Evolutionary conservation across 108 stramenopile species (phyloP), one percentile per base, ranked within the genome.

Genomic region (Pseudonitzschia multistriata): DNA sequence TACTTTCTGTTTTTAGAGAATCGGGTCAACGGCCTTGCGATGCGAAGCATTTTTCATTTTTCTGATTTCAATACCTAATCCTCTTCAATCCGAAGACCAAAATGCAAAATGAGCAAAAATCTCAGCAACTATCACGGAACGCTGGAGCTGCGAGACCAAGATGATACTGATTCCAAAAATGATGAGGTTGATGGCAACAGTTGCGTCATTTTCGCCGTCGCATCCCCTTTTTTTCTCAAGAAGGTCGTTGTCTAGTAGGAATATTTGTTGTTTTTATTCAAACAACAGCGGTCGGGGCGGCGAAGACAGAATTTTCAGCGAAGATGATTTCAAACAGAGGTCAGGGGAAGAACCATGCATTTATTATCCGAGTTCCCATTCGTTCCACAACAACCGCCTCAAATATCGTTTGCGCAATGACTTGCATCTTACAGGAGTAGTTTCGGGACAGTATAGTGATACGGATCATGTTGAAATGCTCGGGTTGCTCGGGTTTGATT

Each of bases 401-500:
- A 69, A 70, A 33, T 15, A 70, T 5, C 69, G 69, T 17, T 33
- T 79, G 24, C 60, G 49, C 24, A 37, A 72, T 22, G 69, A 62
- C 37, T 56, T 49, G 11, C 78, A 73, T 30, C 35, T 60, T 6
- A 33, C 73, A 8, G 78, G 78, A 13, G 74, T 79, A 14, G 74
- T 79, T 10, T 70, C 74, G 28, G 78, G 78, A 14, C 59, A 69
- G 34, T 69, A 79, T 65, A 69, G 68, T 34, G 78, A 79, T 66
- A 79, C 78, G 37, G 78, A 79, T 55, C 74, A 79, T 27, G 70
- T 70, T 19, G 78, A 79, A 65, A 74, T 73, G 24, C 40, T 74
- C 4, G 78, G 74, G 13, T 68, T 79, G 28, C 21, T 79, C 5
- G 78, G 78, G 2, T 79, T 74, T 39, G 74, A 79, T 55, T 79